Conservation (phyloP, 495 filamentous ascomycete species). For the Staphylotrichum tortipilum region DNA sequence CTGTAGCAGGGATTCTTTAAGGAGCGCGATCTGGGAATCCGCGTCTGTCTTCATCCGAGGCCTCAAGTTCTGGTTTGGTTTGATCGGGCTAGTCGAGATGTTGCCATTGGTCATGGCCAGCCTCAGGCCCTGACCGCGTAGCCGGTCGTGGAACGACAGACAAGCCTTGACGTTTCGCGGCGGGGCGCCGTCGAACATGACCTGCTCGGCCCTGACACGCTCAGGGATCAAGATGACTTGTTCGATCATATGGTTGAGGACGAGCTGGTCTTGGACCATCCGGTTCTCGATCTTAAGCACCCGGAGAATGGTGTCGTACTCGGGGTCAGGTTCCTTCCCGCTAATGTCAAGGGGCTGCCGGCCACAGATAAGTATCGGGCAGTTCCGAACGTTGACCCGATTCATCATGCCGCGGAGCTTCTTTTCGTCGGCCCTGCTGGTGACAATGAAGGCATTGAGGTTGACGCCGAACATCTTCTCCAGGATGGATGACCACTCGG, state of each 20-base stretch:
- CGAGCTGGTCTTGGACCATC: slow-evolving; percentile 65
- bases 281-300: slow-evolving; percentile 76
- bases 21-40: slow-evolving; percentile 54
- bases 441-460: slow-evolving; percentile 72
- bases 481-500: slow-evolving; percentile 75
- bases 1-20: slow-evolving; percentile 33
- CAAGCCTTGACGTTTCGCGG: slow-evolving; percentile 66
- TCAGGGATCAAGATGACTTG: slow-evolving; percentile 71
- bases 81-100: slow-evolving; percentile 26
- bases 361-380: slow-evolving; percentile 59
- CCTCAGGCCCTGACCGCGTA: slow-evolving; percentile 54
- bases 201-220: slow-evolving; percentile 52
- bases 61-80: slow-evolving; percentile 23
- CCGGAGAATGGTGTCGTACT: slow-evolving; percentile 68
- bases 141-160: slow-evolving; percentile 51
- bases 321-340: slow-evolving; percentile 60
- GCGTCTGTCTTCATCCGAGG: slow-evolving; percentile 75
- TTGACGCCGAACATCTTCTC: slow-evolving; percentile 60
- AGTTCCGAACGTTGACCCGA: slow-evolving; percentile 41
- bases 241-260: slow-evolving; percentile 77
- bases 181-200: slow-evolving; percentile 56
- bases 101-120: slow-evolving; percentile 44
- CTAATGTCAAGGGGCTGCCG: slow-evolving; percentile 50
- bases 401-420: slow-evolving; percentile 56
- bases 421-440: slow-evolving; percentile 58